Base-by-base conservation (phyloP, 2,329 filamentous ascomycete genomes). In the Diaporthe caulivora region DNA sequence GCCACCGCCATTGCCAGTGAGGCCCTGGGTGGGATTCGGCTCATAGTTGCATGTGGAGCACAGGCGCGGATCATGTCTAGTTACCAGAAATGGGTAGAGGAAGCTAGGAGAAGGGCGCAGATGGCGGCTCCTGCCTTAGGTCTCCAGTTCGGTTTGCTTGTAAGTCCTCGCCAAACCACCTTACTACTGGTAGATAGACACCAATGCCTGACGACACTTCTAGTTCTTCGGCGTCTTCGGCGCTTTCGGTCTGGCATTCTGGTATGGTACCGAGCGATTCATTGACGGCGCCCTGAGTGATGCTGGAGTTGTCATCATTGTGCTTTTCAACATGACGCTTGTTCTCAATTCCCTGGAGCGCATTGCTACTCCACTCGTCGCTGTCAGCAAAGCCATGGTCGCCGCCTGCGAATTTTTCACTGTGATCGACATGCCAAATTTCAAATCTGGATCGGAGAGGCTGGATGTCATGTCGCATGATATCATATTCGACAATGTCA, bases 41-140 rank as follows among this genome's bases (percentile, higher is more conserved):
- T 92, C 84, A 84, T 92, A 44, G 85, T 87, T 49, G 91, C 91
- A 1, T 92, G 90, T 76, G 90, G 90, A 44, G 90, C 91, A 8
- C 88, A 92, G 78, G 80, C 81, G 15, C 87, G 87, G 24, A 86
- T 64, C 42, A 31, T 64, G 29, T 34, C 40, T 29, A 5, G 58
- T 10, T 42, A 64, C 42, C 40, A 49, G 37, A 64, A 64, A 21
- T 64, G 58, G 58, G 58, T 64, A 31, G 58, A 64, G 11, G 58
- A 64, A 26, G 58, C 58, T 7, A 47, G 9, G 42, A 64, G 26
- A 13, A 40, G 58, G 18, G 89, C 91, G 77, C 80, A 82, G 18
- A 87, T 87, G 26, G 86, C 91, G 75, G 82, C 86, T 29, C 55
- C 65, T 6, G 64, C 0, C 82, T 84, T 70, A 87, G 87, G 54